Evolutionary conservation across 176 grass and related monocot genomes (phyloP), one percentile per base, ranked within the genome.

Genomic region (Tillandsia leiboldiana): DNA sequence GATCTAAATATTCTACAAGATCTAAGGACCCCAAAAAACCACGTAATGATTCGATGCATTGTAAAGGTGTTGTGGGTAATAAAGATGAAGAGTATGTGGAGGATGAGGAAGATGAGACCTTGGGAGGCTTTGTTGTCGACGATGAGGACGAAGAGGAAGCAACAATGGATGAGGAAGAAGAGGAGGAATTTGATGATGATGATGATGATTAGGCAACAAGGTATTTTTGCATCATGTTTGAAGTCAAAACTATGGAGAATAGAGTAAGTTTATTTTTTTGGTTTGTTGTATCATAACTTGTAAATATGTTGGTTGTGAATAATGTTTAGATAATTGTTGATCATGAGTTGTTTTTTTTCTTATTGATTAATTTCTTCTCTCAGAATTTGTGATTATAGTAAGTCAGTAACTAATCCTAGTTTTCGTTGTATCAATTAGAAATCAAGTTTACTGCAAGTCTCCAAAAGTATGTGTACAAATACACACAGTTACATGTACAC

Each of bases 41-140:
- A 54, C 53, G 73, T 12, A 76, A 76, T 10, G 76, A 87, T 13
- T 51, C 10, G 1, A 20, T 63, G 0, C 27, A 52, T 8, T 20
- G 9, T 27, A 79, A 71, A 33, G 52, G 3, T 76, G 50, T 70
- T 48, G 47, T 26, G 5, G 68, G 67, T 18, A 51, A 63, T 15
- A 70, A 64, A 0, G 26, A 33, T 1, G 42, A 20, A 1, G n/a
- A 2, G 3, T 68, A 84, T 76, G 81, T 78, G 6, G 78, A 83
- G 29, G 83, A 87, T 3, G 72, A 82, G n/a, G 76, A 79, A 47
- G 87, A 96, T 77, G 86, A 87, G 80, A 97, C 89, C 24, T 82
- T 90, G 3, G 86, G 84, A 57, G 93, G 86, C n/a, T 97, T 97
- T 75, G 81, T 97, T 59, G 84, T 85, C 12, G 12, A 75, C 0